Conservation (phyloP, 1,284 basidiomycete species). For the Leccinum fallax region DNA sequence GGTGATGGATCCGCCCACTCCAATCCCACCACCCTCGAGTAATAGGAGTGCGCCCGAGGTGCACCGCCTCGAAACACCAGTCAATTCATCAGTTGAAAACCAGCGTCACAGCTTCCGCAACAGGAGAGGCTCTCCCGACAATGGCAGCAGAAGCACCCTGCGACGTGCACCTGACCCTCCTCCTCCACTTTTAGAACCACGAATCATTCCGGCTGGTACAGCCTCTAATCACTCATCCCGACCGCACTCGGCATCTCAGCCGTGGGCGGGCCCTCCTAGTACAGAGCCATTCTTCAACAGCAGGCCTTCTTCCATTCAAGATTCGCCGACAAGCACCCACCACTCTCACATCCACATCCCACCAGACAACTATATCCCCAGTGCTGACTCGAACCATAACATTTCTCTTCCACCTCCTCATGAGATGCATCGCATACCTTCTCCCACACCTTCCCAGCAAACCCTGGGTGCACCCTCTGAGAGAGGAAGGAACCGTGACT, state of each 20-base stretch:
- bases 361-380: conserved; percentile 34
- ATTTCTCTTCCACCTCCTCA: conserved; percentile 37
- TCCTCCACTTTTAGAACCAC: conserved; percentile 11
- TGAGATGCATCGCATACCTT: conserved; percentile 31
- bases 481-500: conserved; percentile 25
- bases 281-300: conserved; percentile 10
- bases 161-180: conserved; percentile 19
- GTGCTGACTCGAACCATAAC: conserved; percentile 19
- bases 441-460: conserved; percentile 33
- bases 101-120: conserved; percentile 22
- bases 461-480: conserved; percentile 22
- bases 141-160: conserved; percentile 14
- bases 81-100: conserved; percentile 25
- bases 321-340: conserved; percentile 19
- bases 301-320: conserved; percentile 23
- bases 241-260: conserved; percentile 19
- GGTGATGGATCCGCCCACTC: conserved; percentile 15
- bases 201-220: conserved; percentile 14
- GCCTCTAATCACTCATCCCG: conserved; percentile 20
- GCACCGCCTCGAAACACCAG: conserved; percentile 23
- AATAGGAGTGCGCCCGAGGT: conserved; percentile 28
- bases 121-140: conserved; percentile 20
- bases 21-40: conserved; percentile 21
- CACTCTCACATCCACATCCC: conserved; percentile 20
- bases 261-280: conserved; percentile 21